Evolutionary conservation across 169 alveolate species (phyloP).

Genomic region (Eimeria zaria): DNA sequence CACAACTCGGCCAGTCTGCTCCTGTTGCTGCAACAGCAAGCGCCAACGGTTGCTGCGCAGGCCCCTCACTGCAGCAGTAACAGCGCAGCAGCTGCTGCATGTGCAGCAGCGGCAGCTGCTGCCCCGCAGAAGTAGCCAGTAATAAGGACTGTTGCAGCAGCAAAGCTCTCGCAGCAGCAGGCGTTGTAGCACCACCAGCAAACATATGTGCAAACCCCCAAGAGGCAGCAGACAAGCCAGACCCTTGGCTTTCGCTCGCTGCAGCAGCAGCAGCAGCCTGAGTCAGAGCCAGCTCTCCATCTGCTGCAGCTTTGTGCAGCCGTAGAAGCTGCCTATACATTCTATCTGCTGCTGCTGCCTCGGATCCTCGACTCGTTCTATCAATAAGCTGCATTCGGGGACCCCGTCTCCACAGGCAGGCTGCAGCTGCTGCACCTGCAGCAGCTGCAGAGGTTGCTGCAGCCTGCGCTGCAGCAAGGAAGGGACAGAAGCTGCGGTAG

Average conservation of each 20-base stretch:
- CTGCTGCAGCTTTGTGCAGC: constrained; percentile 81
- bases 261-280: constrained; percentile 72
- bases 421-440: neutral
- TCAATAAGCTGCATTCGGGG: neutral
- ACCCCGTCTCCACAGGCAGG: neutral
- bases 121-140: constrained; percentile 25
- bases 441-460: constrained; percentile 27
- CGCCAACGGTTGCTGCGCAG: constrained; percentile 28
- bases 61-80: constrained; percentile 40
- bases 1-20: constrained; percentile 39
- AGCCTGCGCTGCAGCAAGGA: constrained; percentile 24
- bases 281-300: constrained; percentile 58
- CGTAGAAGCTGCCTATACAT: constrained; percentile 56
- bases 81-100: constrained; percentile 79
- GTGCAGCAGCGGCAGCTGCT: constrained; percentile 72
- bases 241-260: constrained; percentile 12
- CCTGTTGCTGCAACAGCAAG: constrained; percentile 46
- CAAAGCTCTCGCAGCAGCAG: constrained; percentile 34
- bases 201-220: constrained; percentile 10
- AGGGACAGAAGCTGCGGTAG: constrained; percentile 37
- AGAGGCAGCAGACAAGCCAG: neutral
- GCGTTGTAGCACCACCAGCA: constrained; percentile 48
- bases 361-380: neutral
- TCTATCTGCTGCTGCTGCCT: constrained; percentile 13
- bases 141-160: constrained; percentile 13